Conservation (phyloP, 129 eudicot genomes). For the Scalesia atractyloides region DNA sequence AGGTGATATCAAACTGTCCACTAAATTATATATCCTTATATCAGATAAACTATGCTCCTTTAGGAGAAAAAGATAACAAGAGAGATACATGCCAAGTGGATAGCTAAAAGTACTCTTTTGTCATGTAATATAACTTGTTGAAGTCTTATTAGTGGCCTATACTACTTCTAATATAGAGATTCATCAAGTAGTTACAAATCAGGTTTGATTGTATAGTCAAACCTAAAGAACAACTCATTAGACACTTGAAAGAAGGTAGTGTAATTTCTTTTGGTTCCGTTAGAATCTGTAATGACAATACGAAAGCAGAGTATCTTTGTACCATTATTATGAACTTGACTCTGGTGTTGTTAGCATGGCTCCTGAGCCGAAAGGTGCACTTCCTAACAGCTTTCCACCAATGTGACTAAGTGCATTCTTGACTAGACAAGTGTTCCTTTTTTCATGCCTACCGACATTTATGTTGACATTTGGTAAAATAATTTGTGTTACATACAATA, state of each 20-base stretch:
- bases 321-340: conserved; percentile 31
- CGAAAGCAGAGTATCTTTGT: conserved; percentile 7
- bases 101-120: conserved; percentile 18
- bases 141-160: conserved; percentile 1
- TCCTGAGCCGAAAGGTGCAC: conserved; percentile 18
- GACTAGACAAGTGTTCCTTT: conserved; percentile 18
- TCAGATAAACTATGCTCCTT: background rate
- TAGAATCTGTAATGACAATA: conserved; percentile 13
- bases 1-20: background rate
- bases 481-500: background rate
- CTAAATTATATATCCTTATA: conserved; percentile 8
- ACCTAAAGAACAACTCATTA: conserved; percentile 12
- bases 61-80: conserved; percentile 14
- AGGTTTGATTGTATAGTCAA: background rate
- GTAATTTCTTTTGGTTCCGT: conserved; percentile 10
- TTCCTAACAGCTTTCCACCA: conserved; percentile 22
- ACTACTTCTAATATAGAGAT: conserved; percentile 4
- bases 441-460: background rate
- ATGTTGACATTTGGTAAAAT: background rate
- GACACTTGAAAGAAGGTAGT: conserved; percentile 10
- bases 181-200: background rate
- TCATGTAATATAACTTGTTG: background rate
- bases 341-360: conserved; percentile 17
- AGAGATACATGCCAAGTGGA: conserved; percentile 1
- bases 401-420: conserved; percentile 38